These are phyloP conservation scores for Trichocomaceae sp. DNA, from an alignment of 2,329 filamentous ascomycete species.

Conservation along the genomic window DNA sequence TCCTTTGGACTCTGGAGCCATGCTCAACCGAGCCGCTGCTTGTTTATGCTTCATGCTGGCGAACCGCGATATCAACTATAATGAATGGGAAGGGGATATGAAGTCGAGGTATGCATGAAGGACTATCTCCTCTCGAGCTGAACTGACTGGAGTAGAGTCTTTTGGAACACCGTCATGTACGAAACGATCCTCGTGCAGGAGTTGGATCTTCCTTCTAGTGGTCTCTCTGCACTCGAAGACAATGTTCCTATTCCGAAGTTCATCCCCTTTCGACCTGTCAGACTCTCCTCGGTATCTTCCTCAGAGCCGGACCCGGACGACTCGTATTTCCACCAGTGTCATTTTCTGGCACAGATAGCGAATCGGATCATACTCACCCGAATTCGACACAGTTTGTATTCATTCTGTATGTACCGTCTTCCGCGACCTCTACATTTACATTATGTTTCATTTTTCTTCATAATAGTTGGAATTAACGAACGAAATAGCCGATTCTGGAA, in stretches of 20 bases:
- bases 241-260: conserved; percentile 50
- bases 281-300: conserved; percentile 26
- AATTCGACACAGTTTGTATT: conserved; percentile 47
- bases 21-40: conserved; percentile 46
- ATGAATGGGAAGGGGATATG: conserved; percentile 52
- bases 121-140: background rate
- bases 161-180: conserved; percentile 52
- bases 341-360: conserved; percentile 52
- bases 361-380: conserved; percentile 51
- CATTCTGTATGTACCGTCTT: conserved; percentile 34
- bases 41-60: conserved; percentile 46
- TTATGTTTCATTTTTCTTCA: background rate
- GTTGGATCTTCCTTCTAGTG: conserved; percentile 46
- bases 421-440: background rate
- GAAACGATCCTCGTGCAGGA: conserved; percentile 52
- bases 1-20: conserved; percentile 50
- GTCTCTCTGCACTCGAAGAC: conserved; percentile 47
- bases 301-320: conserved; percentile 42
- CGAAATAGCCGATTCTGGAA: conserved; percentile 34
- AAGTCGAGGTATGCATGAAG: conserved; percentile 32
- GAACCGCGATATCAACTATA: conserved; percentile 40
- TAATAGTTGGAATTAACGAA: conserved; percentile 11
- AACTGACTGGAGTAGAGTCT: conserved; percentile 31
- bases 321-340: conserved; percentile 49
- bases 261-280: conserved; percentile 37